Base-by-base conservation (phyloP, 140 eudicot genomes). In the Flaveria floridana region DNA sequence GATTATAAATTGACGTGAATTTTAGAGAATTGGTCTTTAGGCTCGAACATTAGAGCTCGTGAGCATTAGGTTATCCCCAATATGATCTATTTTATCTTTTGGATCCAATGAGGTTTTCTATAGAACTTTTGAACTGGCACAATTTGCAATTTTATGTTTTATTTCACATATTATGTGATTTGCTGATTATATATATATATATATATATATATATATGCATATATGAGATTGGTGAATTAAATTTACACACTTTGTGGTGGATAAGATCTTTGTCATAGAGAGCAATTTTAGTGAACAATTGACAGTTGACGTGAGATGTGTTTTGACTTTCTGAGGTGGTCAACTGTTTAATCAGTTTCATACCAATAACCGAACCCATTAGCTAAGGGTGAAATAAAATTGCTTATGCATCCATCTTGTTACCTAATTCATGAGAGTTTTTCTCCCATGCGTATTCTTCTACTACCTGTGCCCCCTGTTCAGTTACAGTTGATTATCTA, bases 1-100 rank as follows among this genome's bases (percentile, higher is more conserved):
- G 48, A 42, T 15, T 78, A 30, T 52, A 25, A 58, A 59, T 47
- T 46, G 30, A 78, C 16, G 56, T 65, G 13, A 52, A 30, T 73
- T 28, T 13, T 55, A 14, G 14, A 52, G 58, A n/a, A 8, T 34
- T 63, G 0, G 6, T 34, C 6, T 4, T 30, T 30, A 30, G 37
- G 37, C 4, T 5, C 37, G 37, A 30, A 30, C 37, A 30, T 30
- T 30, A 30, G 37, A 30, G 37, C 37, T 30, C 37, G 37, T 30
- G 37, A 30, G 37, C 1, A 1, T 34, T 34, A 34, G 41, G 41
- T 34, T 34, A 5, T 34, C 7, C 57, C 20, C 57, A 13, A 15
- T 51, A 20, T 51, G 18, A 16, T 18, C 21, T 18, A 53, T 6
- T 0, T 53, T 21, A 18, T 53, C 3, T 6, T 16, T 4, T 53